A percentile compares a stretch with the other conserved stretches of the same genome.
Evolutionary conservation across 1,139 yeast species (phyloP).

Genomic region (Candida neerlandica): DNA sequence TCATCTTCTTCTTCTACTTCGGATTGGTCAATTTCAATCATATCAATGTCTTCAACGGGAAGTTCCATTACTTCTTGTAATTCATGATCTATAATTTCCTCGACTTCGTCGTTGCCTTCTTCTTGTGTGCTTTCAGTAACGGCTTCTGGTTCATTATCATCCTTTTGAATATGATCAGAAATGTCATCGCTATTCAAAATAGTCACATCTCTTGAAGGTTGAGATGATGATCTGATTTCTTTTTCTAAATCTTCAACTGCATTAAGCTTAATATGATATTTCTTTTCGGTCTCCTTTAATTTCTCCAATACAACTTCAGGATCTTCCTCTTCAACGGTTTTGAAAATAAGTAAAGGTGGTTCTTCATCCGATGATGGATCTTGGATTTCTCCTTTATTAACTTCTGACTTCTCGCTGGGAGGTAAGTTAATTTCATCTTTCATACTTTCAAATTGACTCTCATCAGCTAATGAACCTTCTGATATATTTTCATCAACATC

Average conservation of each 20-base stretch:
- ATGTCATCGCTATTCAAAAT: neutral
- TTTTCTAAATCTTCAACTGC: constrained; percentile 34
- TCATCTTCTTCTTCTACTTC: neutral
- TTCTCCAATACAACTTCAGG: constrained; percentile 32
- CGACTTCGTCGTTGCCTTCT: constrained; percentile 9
- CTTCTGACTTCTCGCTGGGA: constrained; percentile 9
- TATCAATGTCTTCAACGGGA: constrained; percentile 9
- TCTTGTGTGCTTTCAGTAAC: neutral
- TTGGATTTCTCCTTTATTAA: constrained; percentile 5
- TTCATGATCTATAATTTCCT: constrained; percentile 12
- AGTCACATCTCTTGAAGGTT: constrained; percentile 1
- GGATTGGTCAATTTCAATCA: constrained; percentile 2
- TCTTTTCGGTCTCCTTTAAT: constrained; percentile 35
- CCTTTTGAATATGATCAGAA: neutral
- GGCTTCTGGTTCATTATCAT: constrained; percentile 1
- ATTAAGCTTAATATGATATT: constrained; percentile 33
- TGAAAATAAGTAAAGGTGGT: constrained; percentile 29
- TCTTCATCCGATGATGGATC: constrained; percentile 14
- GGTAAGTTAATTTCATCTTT: constrained; percentile 10
- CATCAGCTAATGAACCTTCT: constrained; percentile 34
- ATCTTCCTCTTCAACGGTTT: constrained; percentile 33
- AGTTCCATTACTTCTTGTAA: neutral
- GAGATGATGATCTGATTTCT: constrained; percentile 12
- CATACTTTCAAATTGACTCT: constrained; percentile 17
- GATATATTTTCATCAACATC: constrained; percentile 25